These are phyloP conservation scores for Cajanus cajan DNA, from an alignment of 306 rosid species.

Conservation along the genomic window DNA sequence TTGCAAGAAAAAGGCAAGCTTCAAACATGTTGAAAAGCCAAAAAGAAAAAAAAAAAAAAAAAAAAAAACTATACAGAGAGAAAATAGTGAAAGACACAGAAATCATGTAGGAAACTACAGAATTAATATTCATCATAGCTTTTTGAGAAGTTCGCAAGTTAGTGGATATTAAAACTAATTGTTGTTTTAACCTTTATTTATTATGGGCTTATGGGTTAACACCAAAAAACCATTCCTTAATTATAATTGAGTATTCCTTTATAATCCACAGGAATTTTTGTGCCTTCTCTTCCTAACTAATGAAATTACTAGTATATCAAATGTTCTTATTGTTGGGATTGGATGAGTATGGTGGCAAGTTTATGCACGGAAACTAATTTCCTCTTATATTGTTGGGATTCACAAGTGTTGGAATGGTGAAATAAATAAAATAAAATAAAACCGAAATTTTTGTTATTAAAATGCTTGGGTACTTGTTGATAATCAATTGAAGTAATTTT, in stretches of 20 bases:
- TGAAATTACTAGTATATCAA: background rate
- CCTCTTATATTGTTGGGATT: background rate
- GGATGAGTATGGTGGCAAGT: background rate
- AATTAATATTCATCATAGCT: background rate
- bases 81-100: background rate
- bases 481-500: conserved; percentile 7
- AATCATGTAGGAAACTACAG: background rate
- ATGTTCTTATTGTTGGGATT: background rate
- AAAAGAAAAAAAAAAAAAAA: background rate
- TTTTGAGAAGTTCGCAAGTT: background rate
- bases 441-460: background rate
- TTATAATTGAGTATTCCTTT: background rate
- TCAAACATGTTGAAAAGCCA: no score
- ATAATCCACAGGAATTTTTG: background rate
- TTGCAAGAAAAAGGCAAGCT: no score
- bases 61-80: background rate
- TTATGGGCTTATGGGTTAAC: background rate
- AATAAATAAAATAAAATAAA: background rate
- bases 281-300: background rate
- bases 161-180: background rate
- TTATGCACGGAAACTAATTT: background rate
- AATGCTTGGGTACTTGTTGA: conserved; percentile 3
- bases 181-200: background rate
- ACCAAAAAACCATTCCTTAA: background rate
- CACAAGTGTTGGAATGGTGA: conserved; percentile 5